Evolutionary conservation across 2,329 filamentous ascomycete genomes (phyloP).

Genomic region (Penicillium decumbens): DNA sequence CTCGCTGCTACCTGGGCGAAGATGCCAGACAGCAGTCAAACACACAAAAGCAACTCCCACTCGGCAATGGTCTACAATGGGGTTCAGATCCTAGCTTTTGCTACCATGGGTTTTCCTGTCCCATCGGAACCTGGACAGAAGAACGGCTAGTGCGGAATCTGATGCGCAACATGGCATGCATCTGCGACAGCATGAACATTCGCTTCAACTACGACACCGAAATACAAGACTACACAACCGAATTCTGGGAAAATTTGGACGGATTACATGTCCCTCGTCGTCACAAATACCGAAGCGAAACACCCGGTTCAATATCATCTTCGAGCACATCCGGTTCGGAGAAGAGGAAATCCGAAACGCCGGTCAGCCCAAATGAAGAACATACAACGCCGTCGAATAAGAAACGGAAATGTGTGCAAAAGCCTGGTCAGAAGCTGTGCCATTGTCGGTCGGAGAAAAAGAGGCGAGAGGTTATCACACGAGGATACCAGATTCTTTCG

Average conservation of each 20-base stretch:
- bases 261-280: constrained; percentile 2
- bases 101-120: constrained; percentile 21
- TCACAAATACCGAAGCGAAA: background rate
- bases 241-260: background rate
- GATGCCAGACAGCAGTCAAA: background rate
- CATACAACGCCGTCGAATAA: constrained; percentile 1
- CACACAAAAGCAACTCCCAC: background rate
- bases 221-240: background rate
- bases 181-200: constrained; percentile 12
- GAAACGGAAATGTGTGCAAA: constrained; percentile 21
- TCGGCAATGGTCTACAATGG: constrained; percentile 19
- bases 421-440: constrained; percentile 17
- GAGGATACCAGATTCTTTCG: constrained; percentile 16
- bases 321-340: background rate
- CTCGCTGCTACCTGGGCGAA: constrained; percentile 1
- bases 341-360: background rate
- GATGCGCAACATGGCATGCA: constrained; percentile 19
- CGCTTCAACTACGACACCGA: constrained; percentile 8
- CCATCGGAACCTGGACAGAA: constrained; percentile 22
- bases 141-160: constrained; percentile 17
- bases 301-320: background rate
- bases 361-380: background rate
- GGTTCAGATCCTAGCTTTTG: constrained; percentile 23
- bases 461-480: constrained; percentile 15
- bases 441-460: constrained; percentile 23